A percentile compares a stretch with the other conserved stretches of the same genome.
phyloP scores from a whole-genome alignment of 345 rosid genomes.

The Pugionium dolabratum region DNA sequence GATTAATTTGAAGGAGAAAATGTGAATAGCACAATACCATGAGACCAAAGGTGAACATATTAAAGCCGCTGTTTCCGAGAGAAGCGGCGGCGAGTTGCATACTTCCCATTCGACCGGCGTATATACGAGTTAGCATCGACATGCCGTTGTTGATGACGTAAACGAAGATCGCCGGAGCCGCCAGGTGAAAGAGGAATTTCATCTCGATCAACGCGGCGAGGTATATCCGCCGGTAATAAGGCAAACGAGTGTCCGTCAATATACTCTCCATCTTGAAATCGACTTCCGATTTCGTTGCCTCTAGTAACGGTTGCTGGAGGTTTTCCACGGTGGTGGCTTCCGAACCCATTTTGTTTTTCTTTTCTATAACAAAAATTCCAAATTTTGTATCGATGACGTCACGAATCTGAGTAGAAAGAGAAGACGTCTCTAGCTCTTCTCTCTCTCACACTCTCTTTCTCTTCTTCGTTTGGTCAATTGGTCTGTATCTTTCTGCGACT shows the following conservation, averaged over 20 bases:
- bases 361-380: too few relatives aligned
- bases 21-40: conserved; percentile 39
- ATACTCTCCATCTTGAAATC: conserved; percentile 53
- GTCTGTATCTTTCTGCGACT: conserved; percentile 15
- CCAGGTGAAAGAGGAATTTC: conserved; percentile 47
- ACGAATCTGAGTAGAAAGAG: not conserved
- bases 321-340: conserved; percentile 26
- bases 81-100: conserved; percentile 64
- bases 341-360: conserved; percentile 33
- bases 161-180: conserved; percentile 59
- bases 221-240: conserved; percentile 42
- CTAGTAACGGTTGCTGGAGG: conserved; percentile 36
- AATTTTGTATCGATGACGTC: too few relatives aligned
- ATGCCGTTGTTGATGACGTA: conserved; percentile 57
- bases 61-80: conserved; percentile 62
- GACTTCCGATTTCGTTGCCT: conserved; percentile 35
- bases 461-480: too few relatives aligned
- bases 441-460: conserved; percentile 1
- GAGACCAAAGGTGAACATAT: conserved; percentile 52
- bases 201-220: conserved; percentile 57
- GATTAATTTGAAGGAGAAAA: too few relatives aligned
- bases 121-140: conserved; percentile 60
- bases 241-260: conserved; percentile 39
- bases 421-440: not conserved
- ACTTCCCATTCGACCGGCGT: conserved; percentile 66